Percentiles rank a stretch among this genome's conserved stretches.
These are phyloP conservation scores for Phaeotremella skinneri DNA, from an alignment of 768 basidiomycete genomes.

Conservation along the genomic window DNA sequence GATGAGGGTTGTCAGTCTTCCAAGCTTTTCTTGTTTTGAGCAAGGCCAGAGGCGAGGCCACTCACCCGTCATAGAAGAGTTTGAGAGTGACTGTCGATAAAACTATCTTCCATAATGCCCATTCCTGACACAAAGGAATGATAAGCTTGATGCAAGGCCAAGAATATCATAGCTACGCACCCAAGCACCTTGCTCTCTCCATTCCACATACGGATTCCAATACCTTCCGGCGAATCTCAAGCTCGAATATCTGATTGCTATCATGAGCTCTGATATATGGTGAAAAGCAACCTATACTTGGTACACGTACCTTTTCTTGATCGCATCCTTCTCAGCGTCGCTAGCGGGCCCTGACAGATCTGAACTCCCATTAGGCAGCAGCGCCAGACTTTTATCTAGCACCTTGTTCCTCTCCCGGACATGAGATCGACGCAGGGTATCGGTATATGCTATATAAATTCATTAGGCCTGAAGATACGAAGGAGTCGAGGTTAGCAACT, in stretches of 20 bases:
- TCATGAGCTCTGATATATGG: no score
- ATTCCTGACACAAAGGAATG: conserved; percentile 27
- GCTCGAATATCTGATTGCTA: conserved; percentile 30
- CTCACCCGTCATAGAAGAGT: conserved; percentile 39
- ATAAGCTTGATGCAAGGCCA: background rate
- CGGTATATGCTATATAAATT: conserved; percentile 34
- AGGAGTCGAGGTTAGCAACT: conserved; percentile 2
- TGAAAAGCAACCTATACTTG: background rate
- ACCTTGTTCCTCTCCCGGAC: conserved; percentile 26
- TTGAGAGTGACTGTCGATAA: conserved; percentile 32
- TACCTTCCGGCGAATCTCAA: conserved; percentile 44
- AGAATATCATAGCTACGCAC: conserved; percentile 13
- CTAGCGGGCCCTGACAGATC: conserved; percentile 28
- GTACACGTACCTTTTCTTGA: conserved; percentile 35
- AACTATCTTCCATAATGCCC: conserved; percentile 43
- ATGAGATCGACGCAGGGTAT: conserved; percentile 38
- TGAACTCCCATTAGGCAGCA: conserved; percentile 20
- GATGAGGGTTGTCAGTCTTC: conserved; percentile 1
- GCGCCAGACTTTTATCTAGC: conserved; percentile 15
- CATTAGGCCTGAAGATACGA: background rate
- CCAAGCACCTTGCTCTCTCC: conserved; percentile 45
- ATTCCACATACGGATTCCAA: conserved; percentile 43
- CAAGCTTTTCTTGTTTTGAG: no score
- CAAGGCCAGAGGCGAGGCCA: background rate
- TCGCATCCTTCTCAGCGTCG: conserved; percentile 39